Conservation (phyloP, 805 yeast genomes). For the Pichia manshurica region DNA sequence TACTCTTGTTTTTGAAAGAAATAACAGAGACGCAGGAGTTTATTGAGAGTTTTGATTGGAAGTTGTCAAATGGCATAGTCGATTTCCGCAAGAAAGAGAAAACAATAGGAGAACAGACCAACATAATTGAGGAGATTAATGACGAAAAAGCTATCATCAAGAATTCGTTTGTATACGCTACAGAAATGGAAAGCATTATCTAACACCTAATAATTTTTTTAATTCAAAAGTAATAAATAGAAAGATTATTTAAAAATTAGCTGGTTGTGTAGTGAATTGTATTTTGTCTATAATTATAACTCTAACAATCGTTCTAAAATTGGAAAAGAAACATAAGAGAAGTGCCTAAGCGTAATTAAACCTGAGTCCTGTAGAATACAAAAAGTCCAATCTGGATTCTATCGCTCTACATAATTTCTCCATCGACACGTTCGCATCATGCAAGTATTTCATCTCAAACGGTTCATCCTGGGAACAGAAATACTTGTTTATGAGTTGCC, state of each 20-base stretch:
- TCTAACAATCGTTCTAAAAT: no score
- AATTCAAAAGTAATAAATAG: no score
- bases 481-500: slow-evolving; percentile 44
- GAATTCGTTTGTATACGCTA: slow-evolving; percentile 80
- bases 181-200: slow-evolving; percentile 86
- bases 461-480: slow-evolving; percentile 25
- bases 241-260: no score
- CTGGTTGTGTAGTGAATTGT: no score
- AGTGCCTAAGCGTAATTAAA: background rate
- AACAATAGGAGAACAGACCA: background rate
- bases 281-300: no score
- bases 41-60: slow-evolving; percentile 56
- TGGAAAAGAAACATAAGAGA: no score
- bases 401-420: slow-evolving; percentile 15
- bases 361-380: slow-evolving; percentile 1
- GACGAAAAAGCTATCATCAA: slow-evolving; percentile 49
- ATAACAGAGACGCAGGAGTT: slow-evolving; percentile 48
- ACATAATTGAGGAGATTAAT: slow-evolving; percentile 20
- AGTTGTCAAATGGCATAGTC: slow-evolving; percentile 44
- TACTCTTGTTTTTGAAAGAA: slow-evolving; percentile 61
- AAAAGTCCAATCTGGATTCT: slow-evolving; percentile 3
- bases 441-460: slow-evolving; percentile 23
- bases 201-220: slow-evolving; percentile 26
- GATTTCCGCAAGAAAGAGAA: slow-evolving; percentile 34
- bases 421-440: slow-evolving; percentile 21